Percentiles rank a stretch among this genome's conserved stretches.
These are phyloP conservation scores for Rhizopus arrhizus DNA, from an alignment of 371 early-diverging fungal species.

Conservation along the genomic window DNA sequence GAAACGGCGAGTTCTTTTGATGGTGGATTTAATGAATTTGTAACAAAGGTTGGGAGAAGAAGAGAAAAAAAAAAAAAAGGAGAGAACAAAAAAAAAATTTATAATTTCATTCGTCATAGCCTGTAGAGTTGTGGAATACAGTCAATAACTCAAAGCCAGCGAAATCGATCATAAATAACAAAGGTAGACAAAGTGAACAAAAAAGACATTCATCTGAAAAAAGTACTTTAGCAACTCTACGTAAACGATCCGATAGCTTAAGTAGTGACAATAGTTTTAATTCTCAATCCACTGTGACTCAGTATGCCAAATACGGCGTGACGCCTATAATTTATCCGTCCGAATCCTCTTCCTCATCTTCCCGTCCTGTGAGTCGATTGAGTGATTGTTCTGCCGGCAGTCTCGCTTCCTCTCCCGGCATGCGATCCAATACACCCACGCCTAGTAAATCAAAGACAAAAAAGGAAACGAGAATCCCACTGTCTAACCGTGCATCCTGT, in stretches of 20 bases:
- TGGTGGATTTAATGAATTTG: conserved; percentile 17
- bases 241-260: conserved; percentile 39
- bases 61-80: neutral
- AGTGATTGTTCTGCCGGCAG: conserved; percentile 45
- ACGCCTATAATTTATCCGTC: conserved; percentile 40
- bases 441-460: conserved; percentile 23
- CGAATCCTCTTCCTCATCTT: conserved; percentile 46
- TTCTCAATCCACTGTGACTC: conserved; percentile 49
- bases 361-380: conserved; percentile 41
- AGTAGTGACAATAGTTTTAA: conserved; percentile 50
- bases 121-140: conserved; percentile 23
- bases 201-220: neutral
- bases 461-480: conserved; percentile 10
- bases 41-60: conserved; percentile 4
- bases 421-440: conserved; percentile 26
- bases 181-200: neutral
- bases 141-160: conserved; percentile 2
- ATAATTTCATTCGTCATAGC: neutral
- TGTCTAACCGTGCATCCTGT: conserved; percentile 47
- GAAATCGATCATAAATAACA: neutral
- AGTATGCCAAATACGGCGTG: conserved; percentile 39
- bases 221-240: neutral
- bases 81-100: neutral
- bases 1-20: conserved; percentile 7
- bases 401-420: conserved; percentile 29